Conservation (phyloP, 2,329 filamentous ascomycete genomes). For the Aspergillus awamori region DNA sequence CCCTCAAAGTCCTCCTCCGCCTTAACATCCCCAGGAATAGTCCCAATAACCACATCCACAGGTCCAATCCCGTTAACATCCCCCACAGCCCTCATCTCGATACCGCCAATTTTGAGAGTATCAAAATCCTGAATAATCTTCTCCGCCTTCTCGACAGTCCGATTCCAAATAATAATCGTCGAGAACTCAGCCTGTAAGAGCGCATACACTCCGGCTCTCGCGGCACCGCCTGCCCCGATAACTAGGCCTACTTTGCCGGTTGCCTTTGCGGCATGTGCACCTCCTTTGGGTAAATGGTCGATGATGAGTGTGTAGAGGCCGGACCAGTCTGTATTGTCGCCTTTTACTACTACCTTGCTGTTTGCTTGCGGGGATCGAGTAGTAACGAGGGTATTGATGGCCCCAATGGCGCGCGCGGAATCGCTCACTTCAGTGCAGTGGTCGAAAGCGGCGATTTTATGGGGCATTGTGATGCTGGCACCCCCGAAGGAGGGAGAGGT, state of each 20-base stretch:
- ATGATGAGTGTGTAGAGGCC: background rate
- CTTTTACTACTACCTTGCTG: background rate
- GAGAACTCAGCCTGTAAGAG: background rate
- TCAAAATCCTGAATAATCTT: background rate
- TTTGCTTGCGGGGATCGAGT: background rate
- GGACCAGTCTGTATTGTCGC: background rate
- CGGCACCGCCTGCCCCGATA: background rate
- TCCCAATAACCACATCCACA: background rate
- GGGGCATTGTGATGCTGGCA: conserved; percentile 67
- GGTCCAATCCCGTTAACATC: background rate
- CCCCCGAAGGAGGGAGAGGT: conserved; percentile 73
- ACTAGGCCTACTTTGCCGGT: background rate
- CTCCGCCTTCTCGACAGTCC: background rate
- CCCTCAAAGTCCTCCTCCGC: background rate
- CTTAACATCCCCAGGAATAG: background rate
- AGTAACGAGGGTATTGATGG: background rate
- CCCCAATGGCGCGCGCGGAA: background rate
- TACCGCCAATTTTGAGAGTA: background rate
- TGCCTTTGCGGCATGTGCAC: background rate
- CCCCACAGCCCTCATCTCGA: background rate
- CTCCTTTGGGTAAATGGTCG: background rate
- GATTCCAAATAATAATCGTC: background rate
- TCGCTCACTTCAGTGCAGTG: background rate
- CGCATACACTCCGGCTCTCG: background rate
- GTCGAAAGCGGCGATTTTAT: conserved; percentile 17